Percentiles rank a stretch among this genome's conserved stretches.
Conservation (phyloP, 2,329 filamentous ascomycete genomes). For the Aspergillus quadrilineatus region DNA sequence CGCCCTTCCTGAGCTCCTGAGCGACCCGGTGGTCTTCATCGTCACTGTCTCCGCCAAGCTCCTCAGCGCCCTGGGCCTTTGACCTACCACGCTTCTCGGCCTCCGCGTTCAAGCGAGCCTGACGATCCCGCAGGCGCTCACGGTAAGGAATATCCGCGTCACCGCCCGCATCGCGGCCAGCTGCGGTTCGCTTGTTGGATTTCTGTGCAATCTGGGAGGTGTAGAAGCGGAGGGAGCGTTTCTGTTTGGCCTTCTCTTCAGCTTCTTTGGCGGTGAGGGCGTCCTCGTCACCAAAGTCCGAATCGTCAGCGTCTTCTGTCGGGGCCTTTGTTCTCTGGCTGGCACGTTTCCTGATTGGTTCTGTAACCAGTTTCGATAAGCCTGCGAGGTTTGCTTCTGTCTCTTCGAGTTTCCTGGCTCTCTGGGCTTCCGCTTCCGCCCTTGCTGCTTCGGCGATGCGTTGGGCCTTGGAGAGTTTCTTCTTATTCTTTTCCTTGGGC, state of each 20-base stretch:
- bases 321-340: conserved; percentile 32
- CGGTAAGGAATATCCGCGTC: conserved; percentile 70
- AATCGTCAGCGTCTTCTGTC: conserved; percentile 56
- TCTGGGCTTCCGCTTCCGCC: conserved; percentile 55
- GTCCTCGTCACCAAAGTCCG: conserved; percentile 92
- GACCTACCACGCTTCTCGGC: conserved; percentile 79
- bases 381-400: conserved; percentile 72
- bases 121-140: conserved; percentile 81
- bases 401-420: conserved; percentile 53
- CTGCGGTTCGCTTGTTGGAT: conserved; percentile 69
- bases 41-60: conserved; percentile 70
- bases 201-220: conserved; percentile 97
- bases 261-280: conserved; percentile 73
- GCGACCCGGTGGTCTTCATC: conserved; percentile 60
- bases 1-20: conserved; percentile 44
- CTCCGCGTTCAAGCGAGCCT: conserved; percentile 82
- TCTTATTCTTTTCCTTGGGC: conserved; percentile 35
- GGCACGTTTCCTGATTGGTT: conserved; percentile 49
- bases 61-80: conserved; percentile 60
- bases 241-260: conserved; percentile 82
- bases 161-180: conserved; percentile 63
- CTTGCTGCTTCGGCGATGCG: conserved; percentile 53
- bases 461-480: conserved; percentile 50
- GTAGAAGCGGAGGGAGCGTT: conserved; percentile 94
- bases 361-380: conserved; percentile 61